Base-by-base conservation (phyloP, 805 yeast genomes). In the Metschnikowia gelsemii region DNA sequence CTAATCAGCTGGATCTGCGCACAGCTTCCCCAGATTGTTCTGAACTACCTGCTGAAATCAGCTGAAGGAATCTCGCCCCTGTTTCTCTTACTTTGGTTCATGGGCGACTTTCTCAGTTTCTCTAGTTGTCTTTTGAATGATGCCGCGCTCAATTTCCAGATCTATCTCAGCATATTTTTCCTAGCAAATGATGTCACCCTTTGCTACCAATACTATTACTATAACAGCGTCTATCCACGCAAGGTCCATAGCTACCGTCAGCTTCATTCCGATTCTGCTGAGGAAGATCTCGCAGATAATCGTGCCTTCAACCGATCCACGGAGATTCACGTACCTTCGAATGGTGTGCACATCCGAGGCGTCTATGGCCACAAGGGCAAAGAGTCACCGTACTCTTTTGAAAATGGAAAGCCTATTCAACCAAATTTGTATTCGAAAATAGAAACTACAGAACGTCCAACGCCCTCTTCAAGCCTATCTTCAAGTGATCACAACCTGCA, bases 121-220 rank as follows among this genome's bases (percentile, higher is more conserved):
- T 54, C 70, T 20, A 67, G 73, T 46, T 68, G 74, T 47, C 47
- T 69, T 22, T 45, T 68, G 18, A 70, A 65, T 43, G 68, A 63
- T 26, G 62, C 52, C 11, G 72, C 66, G 21, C 54, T 70, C 35
- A 46, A 52, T 43, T 70, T 69, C 45, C 75, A 70, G 43, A 38
- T 70, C 4, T 67, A 63, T 45, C 56, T 68, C 37, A 67, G 73
- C 44, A 35, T 68, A 19, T 70, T 66, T 52, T 70, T 70, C 46
- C 38, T 70, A 37, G 62, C 72, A 43, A 84, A 86, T 47, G 97
- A 90, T 62, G 40, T 75, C 18, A 66, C 87, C 8, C 68, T 90
- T 21, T 71, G 81, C 35, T 70, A 75, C 3, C 97, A 90, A 59
- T 89, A 73, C 59, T 76, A 79, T 61, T 80, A 86, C 62, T 90